Percentiles rank a stretch among this genome's conserved stretches.
Conservation (phyloP, 495 filamentous ascomycete genomes). For the Melanomma pulvis-pyrius region DNA sequence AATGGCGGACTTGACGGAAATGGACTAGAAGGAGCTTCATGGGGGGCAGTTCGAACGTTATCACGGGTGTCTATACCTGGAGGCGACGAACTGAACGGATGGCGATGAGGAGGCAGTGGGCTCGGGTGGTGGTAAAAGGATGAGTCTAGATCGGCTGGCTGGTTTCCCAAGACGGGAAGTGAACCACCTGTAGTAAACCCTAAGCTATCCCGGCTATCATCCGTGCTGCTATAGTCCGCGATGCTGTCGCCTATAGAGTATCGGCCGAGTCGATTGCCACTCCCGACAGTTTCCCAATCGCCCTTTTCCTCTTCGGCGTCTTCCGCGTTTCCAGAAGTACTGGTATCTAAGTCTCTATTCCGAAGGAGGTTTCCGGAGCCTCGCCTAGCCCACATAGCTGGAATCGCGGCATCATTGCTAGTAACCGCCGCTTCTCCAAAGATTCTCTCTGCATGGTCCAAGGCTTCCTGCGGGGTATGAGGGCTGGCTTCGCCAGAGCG, state of each 20-base stretch:
- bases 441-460: conserved; percentile 29
- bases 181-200: not conserved
- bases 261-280: conserved; percentile 8
- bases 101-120: conserved; percentile 36
- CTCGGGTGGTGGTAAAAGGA: conserved; percentile 39
- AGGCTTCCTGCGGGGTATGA: conserved; percentile 25
- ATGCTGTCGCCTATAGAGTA: conserved; percentile 20
- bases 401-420: conserved; percentile 5
- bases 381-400: conserved; percentile 30
- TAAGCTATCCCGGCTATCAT: conserved; percentile 3
- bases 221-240: conserved; percentile 26
- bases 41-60: not conserved
- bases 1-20: not conserved
- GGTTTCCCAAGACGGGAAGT: not conserved
- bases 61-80: not conserved
- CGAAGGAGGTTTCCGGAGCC: conserved; percentile 24
- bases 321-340: not conserved
- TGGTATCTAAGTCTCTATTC: not conserved
- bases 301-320: conserved; percentile 9
- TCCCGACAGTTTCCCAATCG: conserved; percentile 44
- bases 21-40: not conserved
- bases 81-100: conserved; percentile 41
- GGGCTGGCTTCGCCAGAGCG: not conserved
- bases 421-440: conserved; percentile 7
- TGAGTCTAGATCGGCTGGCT: not conserved